Conservation (phyloP, 768 basidiomycete species). For the Steccherinum ochraceum region DNA sequence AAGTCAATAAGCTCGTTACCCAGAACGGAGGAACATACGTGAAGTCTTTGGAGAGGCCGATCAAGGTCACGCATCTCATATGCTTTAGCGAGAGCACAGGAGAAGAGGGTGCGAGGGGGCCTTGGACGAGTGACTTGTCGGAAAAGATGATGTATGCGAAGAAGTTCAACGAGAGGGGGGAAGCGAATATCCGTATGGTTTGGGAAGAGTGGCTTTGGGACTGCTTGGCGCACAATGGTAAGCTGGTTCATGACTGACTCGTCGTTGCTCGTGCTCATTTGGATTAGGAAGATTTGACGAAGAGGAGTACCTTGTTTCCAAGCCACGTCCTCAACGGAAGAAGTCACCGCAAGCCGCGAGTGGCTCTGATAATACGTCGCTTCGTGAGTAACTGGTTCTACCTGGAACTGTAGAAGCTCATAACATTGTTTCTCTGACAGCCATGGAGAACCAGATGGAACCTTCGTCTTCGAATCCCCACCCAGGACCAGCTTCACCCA, state of each 20-base stretch:
- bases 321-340: conserved; percentile 56
- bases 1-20: conserved; percentile 58
- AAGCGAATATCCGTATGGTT: conserved; percentile 70
- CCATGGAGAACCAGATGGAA: neutral
- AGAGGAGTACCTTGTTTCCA: conserved; percentile 47
- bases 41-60: conserved; percentile 71
- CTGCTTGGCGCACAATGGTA: conserved; percentile 59
- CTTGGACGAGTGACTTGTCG: conserved; percentile 18
- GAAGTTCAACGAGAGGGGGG: conserved; percentile 62
- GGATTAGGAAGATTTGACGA: conserved; percentile 58
- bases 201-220: conserved; percentile 99
- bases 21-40: conserved; percentile 62
- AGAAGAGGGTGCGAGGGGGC: conserved; percentile 10
- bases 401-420: too few relatives aligned
- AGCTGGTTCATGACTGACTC: too few relatives aligned
- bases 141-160: conserved; percentile 78
- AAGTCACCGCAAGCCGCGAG: conserved; percentile 12
- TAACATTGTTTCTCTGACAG: neutral
- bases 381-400: neutral
- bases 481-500: conserved; percentile 3
- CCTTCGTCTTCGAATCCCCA: neutral
- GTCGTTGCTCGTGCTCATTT: too few relatives aligned
- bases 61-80: conserved; percentile 80
- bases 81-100: conserved; percentile 41
- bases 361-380: neutral